Conservation (phyloP, 192 early-diverging fungal species). For the Paraglomus brasilianum region DNA sequence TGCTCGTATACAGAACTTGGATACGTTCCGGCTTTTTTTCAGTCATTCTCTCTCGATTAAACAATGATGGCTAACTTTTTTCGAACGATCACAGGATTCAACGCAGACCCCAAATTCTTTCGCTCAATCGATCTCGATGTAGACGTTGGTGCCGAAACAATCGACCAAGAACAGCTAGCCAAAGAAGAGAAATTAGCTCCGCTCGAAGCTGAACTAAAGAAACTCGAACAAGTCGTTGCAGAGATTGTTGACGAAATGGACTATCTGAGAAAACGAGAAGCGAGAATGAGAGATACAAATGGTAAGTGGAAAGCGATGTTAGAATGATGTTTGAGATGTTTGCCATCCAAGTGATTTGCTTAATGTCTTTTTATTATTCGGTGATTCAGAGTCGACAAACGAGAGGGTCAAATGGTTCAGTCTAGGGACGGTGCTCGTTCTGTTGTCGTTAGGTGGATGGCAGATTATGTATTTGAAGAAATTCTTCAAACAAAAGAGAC, state of each 20-base stretch:
- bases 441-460: constrained; percentile 70
- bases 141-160: constrained; percentile 82
- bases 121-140: constrained; percentile 75
- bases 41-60: constrained; percentile 3
- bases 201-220: constrained; percentile 83
- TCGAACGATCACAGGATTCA: constrained; percentile 41
- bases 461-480: constrained; percentile 83
- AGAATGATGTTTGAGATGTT: neutral
- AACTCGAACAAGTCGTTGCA: constrained; percentile 72
- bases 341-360: neutral
- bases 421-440: constrained; percentile 68
- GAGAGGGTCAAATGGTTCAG: constrained; percentile 81
- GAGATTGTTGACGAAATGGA: constrained; percentile 87
- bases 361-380: constrained; percentile 3
- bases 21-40: too few species aligned
- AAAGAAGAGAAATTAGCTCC: constrained; percentile 82
- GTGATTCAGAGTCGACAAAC: constrained; percentile 79
- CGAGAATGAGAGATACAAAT: constrained; percentile 84
- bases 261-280: constrained; percentile 76
- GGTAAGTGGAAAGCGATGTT: constrained; percentile 44
- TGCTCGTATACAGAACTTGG: constrained; percentile 25
- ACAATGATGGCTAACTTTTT: neutral
- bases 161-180: constrained; percentile 67
- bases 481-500: constrained; percentile 89
- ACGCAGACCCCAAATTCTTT: constrained; percentile 50